These are phyloP conservation scores for Elaeis guineensis DNA, from an alignment of 176 grass and related monocot genomes.

Conservation along the genomic window DNA sequence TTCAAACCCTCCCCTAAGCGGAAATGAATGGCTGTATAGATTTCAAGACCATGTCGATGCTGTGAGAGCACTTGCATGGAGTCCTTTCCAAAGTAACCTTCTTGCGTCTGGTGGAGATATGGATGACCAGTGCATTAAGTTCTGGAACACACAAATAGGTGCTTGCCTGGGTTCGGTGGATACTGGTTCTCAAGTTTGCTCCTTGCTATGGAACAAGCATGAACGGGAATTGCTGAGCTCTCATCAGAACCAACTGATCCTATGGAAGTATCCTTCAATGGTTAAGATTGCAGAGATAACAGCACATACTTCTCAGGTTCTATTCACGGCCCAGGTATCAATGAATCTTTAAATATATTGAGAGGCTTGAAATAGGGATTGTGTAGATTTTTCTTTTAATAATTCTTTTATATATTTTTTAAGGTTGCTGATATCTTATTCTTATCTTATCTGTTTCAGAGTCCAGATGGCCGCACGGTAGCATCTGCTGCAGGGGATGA, in stretches of 20 bases:
- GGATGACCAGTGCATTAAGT: conserved; percentile 41
- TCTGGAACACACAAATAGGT: conserved; percentile 54
- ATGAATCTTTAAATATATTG: conserved; percentile 6
- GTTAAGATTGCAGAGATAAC: conserved; percentile 41
- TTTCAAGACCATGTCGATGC: conserved; percentile 31
- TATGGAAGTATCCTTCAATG: conserved; percentile 61
- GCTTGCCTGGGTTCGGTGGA: conserved; percentile 38
- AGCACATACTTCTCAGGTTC: conserved; percentile 44
- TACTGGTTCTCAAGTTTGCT: conserved; percentile 54
- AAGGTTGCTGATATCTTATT: no score
- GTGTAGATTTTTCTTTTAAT: no score
- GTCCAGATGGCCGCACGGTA: no score
- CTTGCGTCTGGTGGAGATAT: conserved; percentile 55
- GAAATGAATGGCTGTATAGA: conserved; percentile 35
- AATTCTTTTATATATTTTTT: no score
- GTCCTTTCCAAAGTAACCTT: conserved; percentile 57
- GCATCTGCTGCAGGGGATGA: no score
- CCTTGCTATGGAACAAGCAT: conserved; percentile 61
- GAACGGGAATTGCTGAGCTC: conserved; percentile 43
- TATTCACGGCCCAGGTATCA: conserved; percentile 53
- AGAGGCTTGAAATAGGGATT: no score
- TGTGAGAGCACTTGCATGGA: conserved; percentile 69
- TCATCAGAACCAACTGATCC: conserved; percentile 33
- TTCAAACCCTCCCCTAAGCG: conserved; percentile 11
- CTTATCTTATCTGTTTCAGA: no score